Evolutionary conservation across 1,284 basidiomycete genomes (phyloP), one percentile per base, ranked within the genome.

Genomic region (Fomitopsis palustris): DNA sequence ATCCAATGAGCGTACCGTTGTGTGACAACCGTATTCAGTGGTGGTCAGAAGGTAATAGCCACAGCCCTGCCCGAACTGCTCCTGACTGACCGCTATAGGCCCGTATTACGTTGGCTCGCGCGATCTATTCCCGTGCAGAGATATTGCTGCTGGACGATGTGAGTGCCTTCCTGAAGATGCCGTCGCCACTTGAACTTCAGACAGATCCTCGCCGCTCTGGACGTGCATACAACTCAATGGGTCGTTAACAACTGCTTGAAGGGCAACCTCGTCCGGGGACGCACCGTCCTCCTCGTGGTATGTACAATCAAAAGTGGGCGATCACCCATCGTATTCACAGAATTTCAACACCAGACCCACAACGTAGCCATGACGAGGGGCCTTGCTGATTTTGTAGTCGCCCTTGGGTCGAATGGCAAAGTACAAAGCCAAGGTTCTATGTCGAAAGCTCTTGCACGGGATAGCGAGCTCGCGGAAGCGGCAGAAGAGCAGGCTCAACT

Each of bases 261-360:
- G 45, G 88, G 90, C 4, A 84, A 88, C 61, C 75, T 93, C 7
- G 74, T 93, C 39, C 75, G 78, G 43, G 86, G 82, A 4, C 79
- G 91, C 47, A 93, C 91, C 0, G 75, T 93, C 41, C 72, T 93
- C 23, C 76, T 93, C 6, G 87, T 91, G 60, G 88, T 90, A 70
- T 65, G 85, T 76, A 5, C n/a, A n/a, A n/a, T n/a, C n/a, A n/a
- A n/a, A n/a, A n/a, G n/a, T n/a, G n/a, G n/a, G n/a, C n/a, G n/a
- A n/a, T n/a, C n/a, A n/a, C n/a, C n/a, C n/a, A n/a, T n/a, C n/a
- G n/a, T n/a, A n/a, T n/a, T n/a, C n/a, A n/a, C n/a, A n/a, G 45
- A 29, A 4, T 14, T 0, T 23, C 7, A 54, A 5, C 37, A 45
- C 19, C 12, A 86, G 83, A 91, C 89, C 0, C 90, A 92, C 71